These are phyloP conservation scores for Parastagonospora avenae DNA, from an alignment of 2,329 filamentous ascomycete genomes.

Conservation along the genomic window DNA sequence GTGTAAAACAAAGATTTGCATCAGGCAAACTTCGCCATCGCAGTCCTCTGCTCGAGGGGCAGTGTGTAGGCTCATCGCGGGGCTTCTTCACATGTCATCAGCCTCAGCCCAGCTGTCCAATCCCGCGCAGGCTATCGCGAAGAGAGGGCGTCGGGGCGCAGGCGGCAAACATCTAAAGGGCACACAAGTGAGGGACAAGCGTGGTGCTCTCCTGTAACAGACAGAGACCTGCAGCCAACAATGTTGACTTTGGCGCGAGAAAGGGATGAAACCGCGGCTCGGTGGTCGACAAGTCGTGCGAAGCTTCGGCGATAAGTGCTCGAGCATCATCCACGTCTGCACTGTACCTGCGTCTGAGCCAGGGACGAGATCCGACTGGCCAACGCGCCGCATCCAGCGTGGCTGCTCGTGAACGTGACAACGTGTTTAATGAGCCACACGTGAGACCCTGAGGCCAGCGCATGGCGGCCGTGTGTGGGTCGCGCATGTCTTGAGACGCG, in stretches of 20 bases:
- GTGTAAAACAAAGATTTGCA: background rate
- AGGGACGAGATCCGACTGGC: slow-evolving; percentile 15
- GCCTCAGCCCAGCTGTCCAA: background rate
- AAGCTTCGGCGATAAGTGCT: slow-evolving; percentile 11
- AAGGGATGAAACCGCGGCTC: slow-evolving; percentile 33
- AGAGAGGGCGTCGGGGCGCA: slow-evolving; percentile 25
- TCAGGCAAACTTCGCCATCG: background rate
- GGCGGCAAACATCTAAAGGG: slow-evolving; percentile 10
- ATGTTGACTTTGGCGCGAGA: slow-evolving; percentile 6
- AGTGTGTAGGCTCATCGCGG: slow-evolving; percentile 15
- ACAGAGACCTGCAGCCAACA: slow-evolving; percentile 12
- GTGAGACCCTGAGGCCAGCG: slow-evolving; percentile 27
- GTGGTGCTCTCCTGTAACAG: slow-evolving; percentile 15
- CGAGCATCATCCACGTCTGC: slow-evolving; percentile 8
- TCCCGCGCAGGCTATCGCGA: background rate
- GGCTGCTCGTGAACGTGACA: slow-evolving; percentile 24
- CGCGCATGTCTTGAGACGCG: slow-evolving; percentile 24
- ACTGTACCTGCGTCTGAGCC: slow-evolving; percentile 33
- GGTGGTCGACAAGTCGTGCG: slow-evolving; percentile 18
- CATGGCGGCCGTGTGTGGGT: slow-evolving; percentile 26
- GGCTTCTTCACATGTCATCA: slow-evolving; percentile 12
- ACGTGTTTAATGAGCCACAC: slow-evolving; percentile 26
- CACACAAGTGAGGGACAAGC: slow-evolving; percentile 14
- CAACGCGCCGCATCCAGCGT: slow-evolving; percentile 15
- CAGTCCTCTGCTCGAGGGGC: background rate